Evolutionary conservation across 257 asterid species (phyloP), one percentile per base, ranked within the genome.

Genomic region (Rehmannia glutinosa): DNA sequence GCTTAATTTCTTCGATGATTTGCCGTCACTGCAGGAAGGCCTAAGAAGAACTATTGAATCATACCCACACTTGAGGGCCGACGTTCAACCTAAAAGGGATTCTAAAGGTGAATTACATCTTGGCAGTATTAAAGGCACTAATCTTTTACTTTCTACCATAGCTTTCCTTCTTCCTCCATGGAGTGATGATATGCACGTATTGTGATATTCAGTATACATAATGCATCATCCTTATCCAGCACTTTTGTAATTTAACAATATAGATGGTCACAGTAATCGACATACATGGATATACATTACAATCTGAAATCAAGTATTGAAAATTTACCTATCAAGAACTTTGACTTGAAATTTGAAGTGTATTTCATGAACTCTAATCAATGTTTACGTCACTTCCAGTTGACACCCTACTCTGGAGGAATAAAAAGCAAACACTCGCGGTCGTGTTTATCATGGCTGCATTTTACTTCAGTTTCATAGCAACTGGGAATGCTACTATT

Each of bases 331-430:
- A n/a, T n/a, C n/a, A n/a, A n/a, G n/a, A n/a, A n/a, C n/a, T n/a
- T n/a, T n/a, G n/a, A n/a, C n/a, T n/a, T n/a, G n/a, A n/a, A 56
- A 59, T 41, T 25, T 62, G 58, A 49, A 70, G 62, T 55, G 71
- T 66, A 41, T 53, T 65, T 68, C 17, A 50, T 45, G 20, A 51
- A 58, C 61, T 62, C 66, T 75, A 57, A 73, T 42, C 21, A 50
- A 36, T 41, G 46, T 63, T 68, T 27, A 59, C 56, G 68, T 51
- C 61, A 41, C 63, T 82, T 83, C 75, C 95, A 92, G 98, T 87
- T 80, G 89, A 90, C 76, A 78, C 84, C 46, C 87, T 92, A 68
- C 90, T 92, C 27, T 92, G 98, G 98, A 87, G 91, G 80, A 77
- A 86, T 69, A 83, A 77, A n/a, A 92, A 66, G 87, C 82, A 80